phyloP scores from a whole-genome alignment of 2,329 filamentous ascomycete genomes.

The Beauveria brongniartii region DNA sequence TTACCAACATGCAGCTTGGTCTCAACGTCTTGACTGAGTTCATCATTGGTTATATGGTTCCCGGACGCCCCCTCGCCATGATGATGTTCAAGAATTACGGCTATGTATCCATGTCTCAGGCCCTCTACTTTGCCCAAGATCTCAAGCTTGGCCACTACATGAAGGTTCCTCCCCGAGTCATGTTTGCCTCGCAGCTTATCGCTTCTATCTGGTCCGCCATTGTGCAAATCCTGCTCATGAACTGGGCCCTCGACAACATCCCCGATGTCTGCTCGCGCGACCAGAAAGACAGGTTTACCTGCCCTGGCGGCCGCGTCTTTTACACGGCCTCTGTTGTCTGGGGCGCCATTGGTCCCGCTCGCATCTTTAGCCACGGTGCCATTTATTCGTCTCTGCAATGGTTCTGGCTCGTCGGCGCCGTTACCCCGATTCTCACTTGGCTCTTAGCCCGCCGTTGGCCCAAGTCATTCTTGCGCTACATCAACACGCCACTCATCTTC shows the following conservation, averaged over 20 bases:
- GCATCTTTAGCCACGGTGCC: slow-evolving; percentile 57
- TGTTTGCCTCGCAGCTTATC: slow-evolving; percentile 52
- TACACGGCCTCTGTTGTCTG: slow-evolving; percentile 66
- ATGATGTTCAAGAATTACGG: slow-evolving; percentile 75
- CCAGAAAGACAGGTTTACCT: slow-evolving; percentile 49
- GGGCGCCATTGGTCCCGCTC: slow-evolving; percentile 63
- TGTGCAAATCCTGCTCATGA: slow-evolving; percentile 56
- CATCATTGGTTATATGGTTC: slow-evolving; percentile 65
- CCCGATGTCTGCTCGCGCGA: slow-evolving; percentile 48
- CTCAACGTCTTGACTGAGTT: slow-evolving; percentile 68
- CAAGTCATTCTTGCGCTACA: slow-evolving; percentile 52
- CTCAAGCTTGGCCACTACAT: slow-evolving; percentile 64
- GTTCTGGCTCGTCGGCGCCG: slow-evolving; percentile 62
- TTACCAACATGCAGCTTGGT: slow-evolving; percentile 55
- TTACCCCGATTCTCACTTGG: slow-evolving; percentile 57
- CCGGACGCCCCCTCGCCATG: slow-evolving; percentile 61
- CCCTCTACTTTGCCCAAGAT: slow-evolving; percentile 56
- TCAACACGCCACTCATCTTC: slow-evolving; percentile 62
- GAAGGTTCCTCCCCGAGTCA: slow-evolving; percentile 53
- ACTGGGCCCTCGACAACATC: slow-evolving; percentile 57
- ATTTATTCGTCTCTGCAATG: slow-evolving; percentile 58
- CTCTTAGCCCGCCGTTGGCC: slow-evolving; percentile 53
- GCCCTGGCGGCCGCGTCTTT: slow-evolving; percentile 46
- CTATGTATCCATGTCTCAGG: slow-evolving; percentile 60
- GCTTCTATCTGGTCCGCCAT: slow-evolving; percentile 55